Conservation (phyloP, 2,329 filamentous ascomycete species). For the Cyclaneusma minus region DNA sequence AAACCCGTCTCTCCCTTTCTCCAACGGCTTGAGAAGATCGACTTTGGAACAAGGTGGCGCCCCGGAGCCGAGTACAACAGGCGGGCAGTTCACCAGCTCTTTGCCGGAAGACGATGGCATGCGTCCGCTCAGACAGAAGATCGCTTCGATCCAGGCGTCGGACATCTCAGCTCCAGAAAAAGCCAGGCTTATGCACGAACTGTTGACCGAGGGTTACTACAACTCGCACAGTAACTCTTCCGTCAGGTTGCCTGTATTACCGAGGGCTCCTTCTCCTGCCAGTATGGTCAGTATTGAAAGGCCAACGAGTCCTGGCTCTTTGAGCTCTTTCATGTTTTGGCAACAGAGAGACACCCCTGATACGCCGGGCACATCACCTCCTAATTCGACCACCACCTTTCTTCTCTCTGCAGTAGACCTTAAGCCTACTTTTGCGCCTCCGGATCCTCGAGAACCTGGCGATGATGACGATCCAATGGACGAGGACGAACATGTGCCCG, state of each 20-base stretch:
- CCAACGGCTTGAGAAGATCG: conserved; percentile 10
- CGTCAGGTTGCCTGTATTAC: conserved; percentile 13
- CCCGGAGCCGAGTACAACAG: conserved; percentile 1
- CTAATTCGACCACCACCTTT: conserved; percentile 23
- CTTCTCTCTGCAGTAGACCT: conserved; percentile 44
- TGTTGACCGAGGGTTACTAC: conserved; percentile 55
- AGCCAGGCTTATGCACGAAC: conserved; percentile 53
- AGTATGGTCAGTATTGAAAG: conserved; percentile 23
- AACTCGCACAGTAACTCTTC: conserved; percentile 22
- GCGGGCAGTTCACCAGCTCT: conserved; percentile 10
- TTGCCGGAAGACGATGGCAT: conserved; percentile 67
- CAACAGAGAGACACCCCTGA: conserved; percentile 22
- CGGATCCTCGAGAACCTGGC: conserved; percentile 29
- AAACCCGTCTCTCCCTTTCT: conserved; percentile 12
- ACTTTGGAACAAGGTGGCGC: conserved; percentile 12
- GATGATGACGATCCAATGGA: conserved; percentile 17
- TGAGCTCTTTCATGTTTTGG: conserved; percentile 45
- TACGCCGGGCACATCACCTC: conserved; percentile 7
- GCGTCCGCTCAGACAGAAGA: conserved; percentile 47
- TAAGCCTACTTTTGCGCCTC: conserved; percentile 48
- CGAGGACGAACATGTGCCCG: conserved; percentile 14
- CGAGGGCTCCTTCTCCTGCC: conserved; percentile 9
- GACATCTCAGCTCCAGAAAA: conserved; percentile 46
- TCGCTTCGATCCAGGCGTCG: conserved; percentile 51
- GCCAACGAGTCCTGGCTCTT: conserved; percentile 25